Conservation (phyloP, 2,329 filamentous ascomycete genomes). For the Fusarium nodosum region DNA sequence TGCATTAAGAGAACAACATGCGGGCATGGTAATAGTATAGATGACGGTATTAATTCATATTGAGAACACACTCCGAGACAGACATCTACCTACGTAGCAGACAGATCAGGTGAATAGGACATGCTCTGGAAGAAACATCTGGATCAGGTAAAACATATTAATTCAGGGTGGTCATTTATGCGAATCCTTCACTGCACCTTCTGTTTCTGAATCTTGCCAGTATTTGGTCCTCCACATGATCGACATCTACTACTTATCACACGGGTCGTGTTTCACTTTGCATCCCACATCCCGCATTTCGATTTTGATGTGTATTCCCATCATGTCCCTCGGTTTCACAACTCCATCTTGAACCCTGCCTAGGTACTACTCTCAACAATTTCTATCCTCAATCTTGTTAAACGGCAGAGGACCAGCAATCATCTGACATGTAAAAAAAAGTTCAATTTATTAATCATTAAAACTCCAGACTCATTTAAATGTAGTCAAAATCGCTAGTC, state of each 20-base stretch:
- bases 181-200: slow-evolving; percentile 6
- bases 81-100: neutral
- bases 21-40: neutral
- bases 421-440: neutral
- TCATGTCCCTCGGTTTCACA: slow-evolving; percentile 39
- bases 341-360: slow-evolving; percentile 21
- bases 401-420: neutral
- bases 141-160: slow-evolving; percentile 7
- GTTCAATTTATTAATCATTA: slow-evolving; percentile 10
- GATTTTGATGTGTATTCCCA: slow-evolving; percentile 22
- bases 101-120: slow-evolving; percentile 24
- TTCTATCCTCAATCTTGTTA: neutral
- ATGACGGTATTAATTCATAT: neutral
- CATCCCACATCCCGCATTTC: slow-evolving; percentile 42
- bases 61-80: neutral
- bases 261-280: slow-evolving; percentile 23
- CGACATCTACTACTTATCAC: slow-evolving; percentile 17
- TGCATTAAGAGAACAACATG: slow-evolving; percentile 13
- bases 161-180: slow-evolving; percentile 32
- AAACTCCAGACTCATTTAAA: slow-evolving; percentile 38
- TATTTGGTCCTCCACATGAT: slow-evolving; percentile 31
- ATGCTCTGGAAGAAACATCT: neutral
- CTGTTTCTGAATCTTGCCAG: slow-evolving; percentile 6
- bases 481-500: slow-evolving; percentile 40
- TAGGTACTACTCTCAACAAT: slow-evolving; percentile 13